Evolutionary conservation across 2,329 filamentous ascomycete species (phyloP).

Genomic region (Fusarium begoniae): DNA sequence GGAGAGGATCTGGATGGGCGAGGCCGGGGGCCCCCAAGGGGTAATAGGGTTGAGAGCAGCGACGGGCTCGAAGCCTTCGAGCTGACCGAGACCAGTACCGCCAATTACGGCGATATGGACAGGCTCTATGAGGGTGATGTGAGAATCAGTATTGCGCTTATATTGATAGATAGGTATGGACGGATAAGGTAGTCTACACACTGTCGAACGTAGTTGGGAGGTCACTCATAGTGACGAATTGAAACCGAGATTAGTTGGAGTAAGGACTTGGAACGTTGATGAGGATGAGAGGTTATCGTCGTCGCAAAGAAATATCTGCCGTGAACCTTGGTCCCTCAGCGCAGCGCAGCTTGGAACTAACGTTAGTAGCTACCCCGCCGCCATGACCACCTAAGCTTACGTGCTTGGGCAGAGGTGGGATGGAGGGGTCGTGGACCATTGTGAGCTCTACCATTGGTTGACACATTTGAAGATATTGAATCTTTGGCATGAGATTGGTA

Average conservation of each 20-base stretch:
- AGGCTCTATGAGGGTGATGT: constrained; percentile 57
- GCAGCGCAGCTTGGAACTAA: constrained; percentile 1
- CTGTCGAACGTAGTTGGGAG: constrained; percentile 69
- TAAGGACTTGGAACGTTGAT: not conserved
- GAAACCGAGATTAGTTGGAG: not conserved
- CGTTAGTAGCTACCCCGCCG: constrained; percentile 31
- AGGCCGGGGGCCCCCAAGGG: constrained; percentile 85
- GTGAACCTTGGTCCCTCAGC: constrained; percentile 9
- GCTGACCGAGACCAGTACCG: constrained; percentile 89
- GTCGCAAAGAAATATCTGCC: constrained; percentile 22
- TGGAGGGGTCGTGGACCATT: constrained; percentile 41
- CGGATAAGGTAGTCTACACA: constrained; percentile 47
- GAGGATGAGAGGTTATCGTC: constrained; percentile 10
- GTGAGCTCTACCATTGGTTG: constrained; percentile 32
- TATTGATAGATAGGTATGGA: not conserved
- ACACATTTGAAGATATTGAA: not conserved
- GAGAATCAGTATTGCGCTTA: constrained; percentile 22
- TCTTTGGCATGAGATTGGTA: not conserved
- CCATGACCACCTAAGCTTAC: constrained; percentile 33
- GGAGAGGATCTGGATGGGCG: constrained; percentile 85
- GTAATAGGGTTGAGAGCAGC: constrained; percentile 80
- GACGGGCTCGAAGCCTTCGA: constrained; percentile 86
- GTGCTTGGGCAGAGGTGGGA: constrained; percentile 22
- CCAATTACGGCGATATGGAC: constrained; percentile 91
- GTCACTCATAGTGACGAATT: constrained; percentile 54